Conservation (phyloP, 2,329 filamentous ascomycete genomes). For the Exophiala mesophila region DNA sequence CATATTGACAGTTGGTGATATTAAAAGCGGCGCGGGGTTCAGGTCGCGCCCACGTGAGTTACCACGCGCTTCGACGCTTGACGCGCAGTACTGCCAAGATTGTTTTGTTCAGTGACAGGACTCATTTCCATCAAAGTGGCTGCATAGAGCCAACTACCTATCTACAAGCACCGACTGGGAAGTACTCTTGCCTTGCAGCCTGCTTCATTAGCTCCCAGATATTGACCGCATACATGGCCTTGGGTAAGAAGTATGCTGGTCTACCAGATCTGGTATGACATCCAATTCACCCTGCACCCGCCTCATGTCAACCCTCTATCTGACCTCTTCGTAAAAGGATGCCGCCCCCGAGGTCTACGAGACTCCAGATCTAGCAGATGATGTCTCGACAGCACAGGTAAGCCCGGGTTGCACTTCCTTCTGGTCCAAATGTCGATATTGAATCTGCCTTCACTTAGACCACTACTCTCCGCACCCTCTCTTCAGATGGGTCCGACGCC, state of each 20-base stretch:
- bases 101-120: no score
- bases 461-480: conserved; percentile 52
- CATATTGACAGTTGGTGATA: no score
- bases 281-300: conserved; percentile 17
- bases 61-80: no score
- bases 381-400: conserved; percentile 79
- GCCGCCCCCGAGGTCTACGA: conserved; percentile 94
- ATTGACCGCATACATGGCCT: no score
- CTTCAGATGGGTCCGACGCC: conserved; percentile 46
- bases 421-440: neutral
- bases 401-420: neutral
- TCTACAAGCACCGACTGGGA: no score
- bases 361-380: conserved; percentile 86
- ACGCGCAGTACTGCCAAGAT: no score
- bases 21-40: no score
- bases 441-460: conserved; percentile 39
- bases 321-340: conserved; percentile 53
- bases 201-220: no score
- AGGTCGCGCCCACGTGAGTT: no score
- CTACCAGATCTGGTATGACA: conserved; percentile 66
- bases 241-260: conserved; percentile 76
- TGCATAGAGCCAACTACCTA: no score
- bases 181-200: no score
- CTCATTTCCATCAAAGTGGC: no score
- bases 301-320: conserved; percentile 4